Percentiles rank a stretch among this genome's conserved stretches.
Conservation (phyloP, 805 yeast genomes). For the Suhomyces kilbournensis region DNA sequence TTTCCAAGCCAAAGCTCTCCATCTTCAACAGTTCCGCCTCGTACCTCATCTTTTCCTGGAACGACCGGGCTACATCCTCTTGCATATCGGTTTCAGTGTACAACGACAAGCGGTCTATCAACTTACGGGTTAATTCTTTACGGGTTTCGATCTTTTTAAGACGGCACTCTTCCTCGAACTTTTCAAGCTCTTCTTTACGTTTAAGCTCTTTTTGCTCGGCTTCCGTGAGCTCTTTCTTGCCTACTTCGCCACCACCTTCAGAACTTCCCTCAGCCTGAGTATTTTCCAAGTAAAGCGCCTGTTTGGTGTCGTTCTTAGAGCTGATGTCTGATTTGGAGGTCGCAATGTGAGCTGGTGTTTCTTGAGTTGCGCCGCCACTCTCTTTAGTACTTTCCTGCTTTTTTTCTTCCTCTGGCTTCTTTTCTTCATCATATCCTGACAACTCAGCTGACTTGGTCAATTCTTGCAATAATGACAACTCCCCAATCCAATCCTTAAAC, state of each 20-base stretch:
- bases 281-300: conserved; percentile 14
- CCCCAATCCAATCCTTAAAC: conserved; percentile 55
- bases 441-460: conserved; percentile 42
- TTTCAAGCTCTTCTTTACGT: conserved; percentile 51
- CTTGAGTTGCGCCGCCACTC: conserved; percentile 3
- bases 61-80: conserved; percentile 44
- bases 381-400: conserved; percentile 24
- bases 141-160: conserved; percentile 64
- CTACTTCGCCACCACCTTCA: background rate
- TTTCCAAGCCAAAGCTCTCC: conserved; percentile 84
- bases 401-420: conserved; percentile 23
- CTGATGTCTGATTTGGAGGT: background rate
- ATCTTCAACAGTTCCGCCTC: conserved; percentile 82
- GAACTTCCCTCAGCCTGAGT: background rate
- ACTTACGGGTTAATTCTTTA: conserved; percentile 55
- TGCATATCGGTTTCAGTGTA: conserved; percentile 45
- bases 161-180: conserved; percentile 75
- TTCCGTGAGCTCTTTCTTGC: conserved; percentile 26
- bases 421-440: conserved; percentile 35
- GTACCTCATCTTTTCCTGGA: conserved; percentile 60
- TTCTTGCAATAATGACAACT: conserved; percentile 45
- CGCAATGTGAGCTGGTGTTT: background rate
- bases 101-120: conserved; percentile 45
- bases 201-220: conserved; percentile 45
- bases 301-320: background rate